Conservation (phyloP, 139 green algal species). For the Asterochloris sp. region DNA sequence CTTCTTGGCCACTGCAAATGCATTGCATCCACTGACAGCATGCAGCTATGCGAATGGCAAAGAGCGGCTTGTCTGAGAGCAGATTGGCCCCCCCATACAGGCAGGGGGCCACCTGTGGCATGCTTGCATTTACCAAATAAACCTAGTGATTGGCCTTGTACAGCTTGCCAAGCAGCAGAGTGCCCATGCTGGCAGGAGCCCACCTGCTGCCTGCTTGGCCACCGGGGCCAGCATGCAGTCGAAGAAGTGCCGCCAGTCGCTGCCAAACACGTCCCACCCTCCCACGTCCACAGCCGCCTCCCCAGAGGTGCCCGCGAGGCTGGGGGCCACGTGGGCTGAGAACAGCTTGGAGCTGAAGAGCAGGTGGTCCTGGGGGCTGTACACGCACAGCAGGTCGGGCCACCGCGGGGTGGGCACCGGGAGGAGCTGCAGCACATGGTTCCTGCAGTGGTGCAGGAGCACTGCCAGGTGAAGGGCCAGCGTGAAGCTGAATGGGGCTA, state of each 20-base stretch:
- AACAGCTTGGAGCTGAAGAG: slow-evolving; percentile 90
- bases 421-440: slow-evolving; percentile 44
- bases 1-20: too few relatives aligned
- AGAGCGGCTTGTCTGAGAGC: too few relatives aligned
- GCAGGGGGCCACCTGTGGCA: too few relatives aligned
- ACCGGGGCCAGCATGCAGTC: slow-evolving; percentile 93
- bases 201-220: slow-evolving; percentile 48
- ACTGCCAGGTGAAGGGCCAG: too few relatives aligned
- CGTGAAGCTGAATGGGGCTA: too few relatives aligned
- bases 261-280: slow-evolving; percentile 71
- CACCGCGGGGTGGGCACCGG: slow-evolving; percentile 81
- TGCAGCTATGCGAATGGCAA: too few relatives aligned
- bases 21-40: too few relatives aligned
- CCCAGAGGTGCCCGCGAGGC: neutral
- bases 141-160: neutral
- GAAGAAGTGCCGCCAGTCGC: slow-evolving; percentile 90
- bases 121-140: too few relatives aligned
- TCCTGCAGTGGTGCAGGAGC: neutral
- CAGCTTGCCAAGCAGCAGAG: neutral
- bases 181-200: neutral
- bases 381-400: slow-evolving; percentile 79
- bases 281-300: slow-evolving; percentile 51
- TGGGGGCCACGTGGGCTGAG: slow-evolving; percentile 67
- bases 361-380: slow-evolving; percentile 42
- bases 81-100: too few relatives aligned